These are phyloP conservation scores for Leccinellum rugosiceps DNA, from an alignment of 768 basidiomycete species.

Conservation along the genomic window DNA sequence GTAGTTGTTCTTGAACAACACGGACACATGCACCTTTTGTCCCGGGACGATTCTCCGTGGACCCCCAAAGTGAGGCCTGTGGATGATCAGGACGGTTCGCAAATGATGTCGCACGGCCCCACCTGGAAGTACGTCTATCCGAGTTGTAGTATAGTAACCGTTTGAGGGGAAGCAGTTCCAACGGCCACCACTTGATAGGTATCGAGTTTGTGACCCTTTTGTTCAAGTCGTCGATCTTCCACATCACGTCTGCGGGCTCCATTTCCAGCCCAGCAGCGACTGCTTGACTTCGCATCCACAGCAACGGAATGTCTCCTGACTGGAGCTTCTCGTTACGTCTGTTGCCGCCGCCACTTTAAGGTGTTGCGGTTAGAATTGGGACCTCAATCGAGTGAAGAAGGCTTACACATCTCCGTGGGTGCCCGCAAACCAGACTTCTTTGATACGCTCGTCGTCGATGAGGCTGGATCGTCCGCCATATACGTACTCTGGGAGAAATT, in stretches of 20 bases:
- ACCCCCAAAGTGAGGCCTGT: slow-evolving; percentile 26
- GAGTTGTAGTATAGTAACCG: slow-evolving; percentile 30
- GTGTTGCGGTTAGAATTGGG: not conserved
- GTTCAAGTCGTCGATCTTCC: slow-evolving; percentile 28
- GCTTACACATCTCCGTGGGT: slow-evolving; percentile 39
- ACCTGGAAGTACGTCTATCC: slow-evolving; percentile 20
- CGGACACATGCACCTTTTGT: slow-evolving; percentile 33
- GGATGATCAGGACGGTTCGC: slow-evolving; percentile 4
- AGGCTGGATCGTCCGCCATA: slow-evolving; percentile 24
- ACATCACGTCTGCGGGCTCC: slow-evolving; percentile 23
- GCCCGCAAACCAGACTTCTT: slow-evolving; percentile 45
- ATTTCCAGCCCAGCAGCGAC: slow-evolving; percentile 23
- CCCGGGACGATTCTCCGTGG: slow-evolving; percentile 27
- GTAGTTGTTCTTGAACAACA: slow-evolving; percentile 29
- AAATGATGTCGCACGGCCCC: not conserved
- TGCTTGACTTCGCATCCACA: slow-evolving; percentile 34
- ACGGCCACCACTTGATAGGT: slow-evolving; percentile 17
- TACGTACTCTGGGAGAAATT: slow-evolving; percentile 44
- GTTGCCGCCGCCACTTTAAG: slow-evolving; percentile 27
- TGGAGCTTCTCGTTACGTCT: slow-evolving; percentile 26
- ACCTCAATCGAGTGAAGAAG: not conserved
- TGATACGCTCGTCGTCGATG: slow-evolving; percentile 24
- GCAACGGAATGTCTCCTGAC: slow-evolving; percentile 26
- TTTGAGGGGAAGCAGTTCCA: slow-evolving; percentile 24
- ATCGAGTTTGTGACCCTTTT: slow-evolving; percentile 20